A percentile compares a stretch with the other conserved stretches of the same genome.
Evolutionary conservation across 306 rosid genomes (phyloP).

Genomic region (Trichosanthes cucumerina): DNA sequence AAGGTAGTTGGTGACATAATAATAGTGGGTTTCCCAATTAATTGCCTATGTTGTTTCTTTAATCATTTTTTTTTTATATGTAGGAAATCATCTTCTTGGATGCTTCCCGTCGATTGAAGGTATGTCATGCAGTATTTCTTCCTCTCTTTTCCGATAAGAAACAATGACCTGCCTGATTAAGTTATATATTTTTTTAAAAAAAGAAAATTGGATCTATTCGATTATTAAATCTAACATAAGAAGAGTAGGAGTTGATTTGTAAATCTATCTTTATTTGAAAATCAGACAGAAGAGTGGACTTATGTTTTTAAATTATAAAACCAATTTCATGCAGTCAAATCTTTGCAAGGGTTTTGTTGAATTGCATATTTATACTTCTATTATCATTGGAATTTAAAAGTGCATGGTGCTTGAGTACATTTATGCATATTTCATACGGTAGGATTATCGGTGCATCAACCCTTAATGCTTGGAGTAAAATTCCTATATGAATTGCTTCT

Average conservation of each 20-base stretch:
- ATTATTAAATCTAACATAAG: not conserved
- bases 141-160: slow-evolving; percentile 5
- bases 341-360: not conserved
- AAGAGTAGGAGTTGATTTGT: not conserved
- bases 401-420: not conserved
- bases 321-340: not conserved
- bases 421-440: not conserved
- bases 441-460: not conserved
- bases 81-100: slow-evolving; percentile 71
- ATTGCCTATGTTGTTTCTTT: slow-evolving; percentile 13
- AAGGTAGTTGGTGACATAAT: slow-evolving; percentile 44
- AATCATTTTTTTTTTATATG: slow-evolving; percentile 32
- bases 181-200: not conserved
- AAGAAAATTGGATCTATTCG: not conserved
- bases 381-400: not conserved
- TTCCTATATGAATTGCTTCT: slow-evolving; percentile 10
- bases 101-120: slow-evolving; percentile 52
- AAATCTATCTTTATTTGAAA: not conserved
- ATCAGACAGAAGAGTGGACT: not conserved
- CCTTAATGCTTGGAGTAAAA: not conserved
- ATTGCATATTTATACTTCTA: not conserved
- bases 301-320: not conserved
- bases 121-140: slow-evolving; percentile 11
- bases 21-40: slow-evolving; percentile 5
- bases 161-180: not conserved